Evolutionary conservation across 306 rosid species (phyloP), one percentile per base, ranked within the genome.

Genomic region (Lathyrus oleraceus): DNA sequence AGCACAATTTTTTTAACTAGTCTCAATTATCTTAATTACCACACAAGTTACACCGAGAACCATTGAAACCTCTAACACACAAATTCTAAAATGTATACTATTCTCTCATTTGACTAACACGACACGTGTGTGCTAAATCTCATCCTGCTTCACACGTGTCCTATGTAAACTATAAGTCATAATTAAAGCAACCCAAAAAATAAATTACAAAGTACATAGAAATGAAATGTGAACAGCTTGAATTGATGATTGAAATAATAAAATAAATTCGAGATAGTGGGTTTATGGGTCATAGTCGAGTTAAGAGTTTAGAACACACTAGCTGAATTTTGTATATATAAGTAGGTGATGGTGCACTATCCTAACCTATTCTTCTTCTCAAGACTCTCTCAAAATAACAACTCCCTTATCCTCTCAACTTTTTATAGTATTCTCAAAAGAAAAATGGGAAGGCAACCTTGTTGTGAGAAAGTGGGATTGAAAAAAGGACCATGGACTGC

Each of bases 391-490:
- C 15, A 65, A 32, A 32, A 6, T 32, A 32, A 32, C 38, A 5
- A 10, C 61, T 44, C 54, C 1, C 69, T 65, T 49, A 48, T 14
- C 11, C 72, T 60, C 72, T 77, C 44, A 11, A 27, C 60, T 32
- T 15, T 12, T 27, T 69, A n/a, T 32, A n/a, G 27, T 36, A 51
- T 62, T 43, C n/a, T 47, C 12, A 4, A 59, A 44, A 44, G 5
- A 56, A 72, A 63, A 45, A 90, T 94, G 98, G 98, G 98, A 79
- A 88, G 98, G 69, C 97, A 94, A 74, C 98, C 98, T 0, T 94
- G 98, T 71, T 94, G 98, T 83, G 98, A 94, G 80, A 94, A 94
- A 79, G 97, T 94, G 35, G 98, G 98, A 67, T 75, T 94, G 91
- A 94, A 94, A 87, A 90, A 90, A 63, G 96, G 96, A 8, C 96